Percentiles rank a stretch among this genome's conserved stretches.
Evolutionary conservation across 139 green algal species (phyloP).

Genomic region (Auxenochlorella pyrenoidosa): DNA sequence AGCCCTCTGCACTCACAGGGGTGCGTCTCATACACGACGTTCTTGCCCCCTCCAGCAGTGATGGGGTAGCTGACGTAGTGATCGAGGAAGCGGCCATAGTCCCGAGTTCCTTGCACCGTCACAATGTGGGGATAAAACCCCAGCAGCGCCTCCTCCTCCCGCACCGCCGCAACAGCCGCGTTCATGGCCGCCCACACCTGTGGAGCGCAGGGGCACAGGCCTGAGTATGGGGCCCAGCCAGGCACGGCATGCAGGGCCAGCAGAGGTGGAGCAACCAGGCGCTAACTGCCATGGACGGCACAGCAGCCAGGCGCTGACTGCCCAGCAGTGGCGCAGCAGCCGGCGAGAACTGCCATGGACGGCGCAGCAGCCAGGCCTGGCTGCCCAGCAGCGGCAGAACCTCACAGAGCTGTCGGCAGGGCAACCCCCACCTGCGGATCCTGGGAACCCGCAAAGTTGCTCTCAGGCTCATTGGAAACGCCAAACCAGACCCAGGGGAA

Average conservation of each 20-base stretch:
- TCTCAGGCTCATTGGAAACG: slow-evolving; percentile 7
- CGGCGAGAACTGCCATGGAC: no score
- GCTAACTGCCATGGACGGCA: no score
- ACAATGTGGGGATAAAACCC: not conserved
- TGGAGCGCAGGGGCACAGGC: no score
- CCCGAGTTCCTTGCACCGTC: slow-evolving; percentile 9
- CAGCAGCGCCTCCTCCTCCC: not conserved
- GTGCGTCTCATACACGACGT: slow-evolving; percentile 22
- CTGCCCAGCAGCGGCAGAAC: no score
- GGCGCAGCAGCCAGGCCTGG: no score
- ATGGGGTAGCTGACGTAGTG: slow-evolving; percentile 4
- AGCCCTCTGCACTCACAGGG: not conserved
- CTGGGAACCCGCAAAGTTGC: not conserved
- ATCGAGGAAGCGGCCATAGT: not conserved
- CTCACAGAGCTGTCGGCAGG: no score
- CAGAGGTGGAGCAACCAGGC: no score
- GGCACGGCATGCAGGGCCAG: no score
- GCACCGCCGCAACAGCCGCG: not conserved
- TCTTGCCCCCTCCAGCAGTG: not conserved
- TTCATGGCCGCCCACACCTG: slow-evolving; percentile 28
- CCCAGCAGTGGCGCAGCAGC: no score
- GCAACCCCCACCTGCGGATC: slow-evolving; percentile 9
- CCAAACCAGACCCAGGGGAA: slow-evolving; percentile 17
- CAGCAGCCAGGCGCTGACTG: not conserved
- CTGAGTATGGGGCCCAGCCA: no score